Percentiles rank a stretch among this genome's conserved stretches.
These are phyloP conservation scores for Arachis monticola DNA, from an alignment of 331 rosid species.

Conservation along the genomic window DNA sequence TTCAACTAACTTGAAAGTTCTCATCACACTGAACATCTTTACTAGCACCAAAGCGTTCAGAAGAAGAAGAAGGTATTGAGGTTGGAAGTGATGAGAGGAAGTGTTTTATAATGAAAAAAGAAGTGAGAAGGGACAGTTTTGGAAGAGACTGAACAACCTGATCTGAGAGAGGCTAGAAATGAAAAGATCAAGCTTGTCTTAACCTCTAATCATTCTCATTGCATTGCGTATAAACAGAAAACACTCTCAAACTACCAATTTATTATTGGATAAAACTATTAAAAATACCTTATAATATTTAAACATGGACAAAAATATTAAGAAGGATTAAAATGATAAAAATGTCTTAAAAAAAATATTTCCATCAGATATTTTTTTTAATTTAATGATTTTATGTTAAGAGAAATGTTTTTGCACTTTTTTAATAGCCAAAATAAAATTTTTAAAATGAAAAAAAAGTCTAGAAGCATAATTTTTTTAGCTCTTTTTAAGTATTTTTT, in stretches of 20 bases:
- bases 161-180: not conserved
- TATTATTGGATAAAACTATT: too few species aligned
- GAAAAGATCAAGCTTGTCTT: conserved; percentile 44
- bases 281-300: too few species aligned
- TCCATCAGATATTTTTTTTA: too few species aligned
- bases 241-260: not conserved
- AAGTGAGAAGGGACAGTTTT: not conserved
- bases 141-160: not conserved
- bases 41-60: not conserved
- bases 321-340: too few species aligned
- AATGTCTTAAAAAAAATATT: too few species aligned
- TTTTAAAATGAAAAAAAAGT: too few species aligned
- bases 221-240: not conserved
- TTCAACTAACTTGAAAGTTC: conserved; percentile 3
- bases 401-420: too few species aligned
- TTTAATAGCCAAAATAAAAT: too few species aligned
- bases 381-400: too few species aligned
- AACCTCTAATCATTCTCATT: conserved; percentile 20
- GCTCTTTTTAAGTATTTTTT: too few species aligned
- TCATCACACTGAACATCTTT: not conserved
- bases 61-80: not conserved
- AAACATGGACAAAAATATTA: too few species aligned
- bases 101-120: not conserved
- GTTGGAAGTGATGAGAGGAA: conserved; percentile 24
- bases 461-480: too few species aligned